These are phyloP conservation scores for Bauhinia variegata DNA, from an alignment of 306 rosid species.

Conservation along the genomic window DNA sequence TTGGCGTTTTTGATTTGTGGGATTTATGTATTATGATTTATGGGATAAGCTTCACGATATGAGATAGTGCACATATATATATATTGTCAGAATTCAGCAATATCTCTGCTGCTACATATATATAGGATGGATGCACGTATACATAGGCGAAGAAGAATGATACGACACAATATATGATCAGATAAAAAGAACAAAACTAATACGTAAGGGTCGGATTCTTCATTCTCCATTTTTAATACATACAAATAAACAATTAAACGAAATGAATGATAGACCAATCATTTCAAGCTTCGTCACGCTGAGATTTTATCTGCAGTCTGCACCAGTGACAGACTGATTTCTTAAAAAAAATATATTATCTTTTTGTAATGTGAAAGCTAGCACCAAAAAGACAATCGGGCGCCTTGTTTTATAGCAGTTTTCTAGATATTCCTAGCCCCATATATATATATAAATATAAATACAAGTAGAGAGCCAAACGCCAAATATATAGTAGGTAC, in stretches of 20 bases:
- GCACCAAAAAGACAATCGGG: constrained; percentile 35
- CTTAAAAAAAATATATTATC: too few relatives aligned
- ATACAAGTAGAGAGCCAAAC: neutral
- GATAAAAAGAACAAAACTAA: constrained; percentile 1
- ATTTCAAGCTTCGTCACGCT: too few relatives aligned
- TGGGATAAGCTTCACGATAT: constrained; percentile 31
- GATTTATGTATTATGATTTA: too few relatives aligned
- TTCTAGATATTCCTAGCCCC: neutral
- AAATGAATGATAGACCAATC: too few relatives aligned
- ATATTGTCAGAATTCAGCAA: constrained; percentile 34
- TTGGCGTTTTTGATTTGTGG: neutral
- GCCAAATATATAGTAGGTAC: neutral
- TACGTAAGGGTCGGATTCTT: constrained; percentile 21
- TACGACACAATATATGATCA: too few relatives aligned
- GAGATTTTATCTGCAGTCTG: too few relatives aligned
- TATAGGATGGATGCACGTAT: neutral
- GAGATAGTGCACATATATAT: constrained; percentile 20
- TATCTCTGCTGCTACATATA: neutral
- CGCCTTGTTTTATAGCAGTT: constrained; percentile 35
- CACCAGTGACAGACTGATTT: too few relatives aligned
- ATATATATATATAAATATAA: neutral
- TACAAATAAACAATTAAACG: too few relatives aligned
- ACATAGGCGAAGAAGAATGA: neutral
- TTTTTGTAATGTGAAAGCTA: constrained; percentile 12
- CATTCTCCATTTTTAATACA: neutral